Conservation (phyloP, 1,284 basidiomycete species). For the Paramarasmius palmivorus region DNA sequence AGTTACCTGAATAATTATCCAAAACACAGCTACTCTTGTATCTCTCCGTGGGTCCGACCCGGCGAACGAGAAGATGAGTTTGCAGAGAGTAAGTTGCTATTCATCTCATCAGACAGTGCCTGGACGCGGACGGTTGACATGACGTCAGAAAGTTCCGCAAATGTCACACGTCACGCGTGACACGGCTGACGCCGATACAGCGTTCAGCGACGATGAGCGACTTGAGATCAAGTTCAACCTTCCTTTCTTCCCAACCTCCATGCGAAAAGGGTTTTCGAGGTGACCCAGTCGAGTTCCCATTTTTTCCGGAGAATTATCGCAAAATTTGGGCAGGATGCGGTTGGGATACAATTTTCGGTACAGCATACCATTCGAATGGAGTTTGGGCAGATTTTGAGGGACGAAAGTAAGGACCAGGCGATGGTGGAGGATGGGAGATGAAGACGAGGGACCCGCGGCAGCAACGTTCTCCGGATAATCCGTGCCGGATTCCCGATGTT, state of each 20-base stretch:
- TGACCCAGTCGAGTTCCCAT: background rate
- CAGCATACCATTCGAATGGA: background rate
- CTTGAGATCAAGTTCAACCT: background rate
- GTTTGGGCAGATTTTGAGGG: background rate
- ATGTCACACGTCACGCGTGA: background rate
- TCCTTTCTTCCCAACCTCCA: slow-evolving; percentile 2
- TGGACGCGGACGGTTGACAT: no score
- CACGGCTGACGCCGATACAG: slow-evolving; percentile 3
- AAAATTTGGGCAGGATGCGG: background rate
- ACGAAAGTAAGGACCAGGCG: background rate
- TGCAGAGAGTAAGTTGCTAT: no score
- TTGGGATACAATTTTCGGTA: background rate
- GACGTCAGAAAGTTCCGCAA: no score
- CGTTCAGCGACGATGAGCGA: background rate
- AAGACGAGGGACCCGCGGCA: background rate
- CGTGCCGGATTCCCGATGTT: no score
- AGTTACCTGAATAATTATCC: no score
- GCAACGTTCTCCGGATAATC: background rate
- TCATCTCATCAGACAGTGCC: no score
- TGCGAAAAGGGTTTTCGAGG: background rate
- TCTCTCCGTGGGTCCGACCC: no score
- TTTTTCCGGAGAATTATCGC: background rate
- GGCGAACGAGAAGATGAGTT: no score
- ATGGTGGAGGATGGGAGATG: background rate
- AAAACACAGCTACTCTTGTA: no score